phyloP scores from a whole-genome alignment of 169 alveolate genomes.

The Theileria equi region DNA sequence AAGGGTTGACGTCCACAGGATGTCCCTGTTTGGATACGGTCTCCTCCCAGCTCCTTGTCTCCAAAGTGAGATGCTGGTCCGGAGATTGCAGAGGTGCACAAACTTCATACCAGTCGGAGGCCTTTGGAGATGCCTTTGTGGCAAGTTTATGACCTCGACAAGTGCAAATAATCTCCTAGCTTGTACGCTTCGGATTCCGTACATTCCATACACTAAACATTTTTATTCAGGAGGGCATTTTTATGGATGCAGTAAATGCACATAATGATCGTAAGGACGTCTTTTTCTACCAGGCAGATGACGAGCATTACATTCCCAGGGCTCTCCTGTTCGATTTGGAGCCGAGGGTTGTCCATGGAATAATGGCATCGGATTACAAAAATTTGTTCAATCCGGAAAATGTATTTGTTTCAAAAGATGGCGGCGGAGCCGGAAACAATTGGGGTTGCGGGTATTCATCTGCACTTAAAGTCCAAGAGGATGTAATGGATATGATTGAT shows the following conservation, averaged over 20 bases:
- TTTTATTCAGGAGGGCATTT: constrained; percentile 63
- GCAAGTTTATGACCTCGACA: neutral
- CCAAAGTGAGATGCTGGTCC: too few relatives aligned
- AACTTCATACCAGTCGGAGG: too few relatives aligned
- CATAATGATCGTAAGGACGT: constrained; percentile 96
- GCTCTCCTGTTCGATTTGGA: constrained; percentile 97
- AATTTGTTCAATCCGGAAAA: constrained; percentile 97
- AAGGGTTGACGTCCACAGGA: too few relatives aligned
- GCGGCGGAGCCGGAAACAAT: constrained; percentile 99
- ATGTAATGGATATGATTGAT: constrained; percentile 96
- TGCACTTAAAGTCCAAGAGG: constrained; percentile 93
- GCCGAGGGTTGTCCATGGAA: constrained; percentile 91
- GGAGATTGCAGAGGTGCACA: too few relatives aligned
- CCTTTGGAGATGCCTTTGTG: too few relatives aligned
- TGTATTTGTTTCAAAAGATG: constrained; percentile 93
- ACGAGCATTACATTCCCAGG: constrained; percentile 86
- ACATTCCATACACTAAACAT: neutral
- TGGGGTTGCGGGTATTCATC: constrained; percentile 97
- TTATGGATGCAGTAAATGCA: constrained; percentile 62
- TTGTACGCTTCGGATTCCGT: too few relatives aligned
- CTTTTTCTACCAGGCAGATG: constrained; percentile 95
- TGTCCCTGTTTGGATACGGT: too few relatives aligned
- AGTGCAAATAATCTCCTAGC: neutral
- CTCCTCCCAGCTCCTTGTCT: too few relatives aligned
- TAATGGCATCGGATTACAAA: constrained; percentile 80